phyloP scores from a whole-genome alignment of 1,284 basidiomycete genomes.

The Inonotus hispidus region DNA sequence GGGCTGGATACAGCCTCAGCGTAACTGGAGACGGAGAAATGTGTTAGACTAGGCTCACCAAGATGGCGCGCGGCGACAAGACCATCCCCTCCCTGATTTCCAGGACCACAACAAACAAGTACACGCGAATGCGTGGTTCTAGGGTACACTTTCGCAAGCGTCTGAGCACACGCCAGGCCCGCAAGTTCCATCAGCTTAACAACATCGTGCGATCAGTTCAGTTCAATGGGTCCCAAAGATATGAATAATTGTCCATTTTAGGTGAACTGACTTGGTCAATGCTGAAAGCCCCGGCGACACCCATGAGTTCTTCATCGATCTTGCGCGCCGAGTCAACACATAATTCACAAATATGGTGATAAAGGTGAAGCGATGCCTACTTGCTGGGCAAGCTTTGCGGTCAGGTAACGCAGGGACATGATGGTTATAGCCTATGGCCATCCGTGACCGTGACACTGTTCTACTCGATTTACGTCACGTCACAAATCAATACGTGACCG shows the following conservation, averaged over 20 bases:
- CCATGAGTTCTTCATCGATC: conserved; percentile 95
- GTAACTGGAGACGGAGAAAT: not conserved
- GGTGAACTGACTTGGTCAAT: conserved; percentile 70
- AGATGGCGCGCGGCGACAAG: conserved; percentile 95
- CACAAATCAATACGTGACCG: too few relatives aligned
- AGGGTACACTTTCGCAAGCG: conserved; percentile 73
- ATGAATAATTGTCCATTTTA: not conserved
- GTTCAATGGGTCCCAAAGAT: not conserved
- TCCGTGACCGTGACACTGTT: too few relatives aligned
- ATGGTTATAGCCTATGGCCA: conserved; percentile 17
- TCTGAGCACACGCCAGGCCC: conserved; percentile 93
- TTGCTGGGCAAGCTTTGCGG: conserved; percentile 78
- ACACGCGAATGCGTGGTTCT: conserved; percentile 65
- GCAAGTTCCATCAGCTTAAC: conserved; percentile 90
- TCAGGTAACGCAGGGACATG: conserved; percentile 74
- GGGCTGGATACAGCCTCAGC: conserved; percentile 41
- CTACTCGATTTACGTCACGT: too few relatives aligned
- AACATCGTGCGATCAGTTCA: not conserved
- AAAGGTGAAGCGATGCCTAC: conserved; percentile 31
- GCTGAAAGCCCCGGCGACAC: conserved; percentile 76
- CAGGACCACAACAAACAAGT: conserved; percentile 93
- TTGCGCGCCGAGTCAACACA: conserved; percentile 28
- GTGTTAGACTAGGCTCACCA: conserved; percentile 39
- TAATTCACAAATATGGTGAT: not conserved
- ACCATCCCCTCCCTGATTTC: conserved; percentile 97